Percentiles rank a stretch among this genome's conserved stretches.
phyloP scores from a whole-genome alignment of 2,329 filamentous ascomycete species.

The Albophoma yamanashiensis region DNA sequence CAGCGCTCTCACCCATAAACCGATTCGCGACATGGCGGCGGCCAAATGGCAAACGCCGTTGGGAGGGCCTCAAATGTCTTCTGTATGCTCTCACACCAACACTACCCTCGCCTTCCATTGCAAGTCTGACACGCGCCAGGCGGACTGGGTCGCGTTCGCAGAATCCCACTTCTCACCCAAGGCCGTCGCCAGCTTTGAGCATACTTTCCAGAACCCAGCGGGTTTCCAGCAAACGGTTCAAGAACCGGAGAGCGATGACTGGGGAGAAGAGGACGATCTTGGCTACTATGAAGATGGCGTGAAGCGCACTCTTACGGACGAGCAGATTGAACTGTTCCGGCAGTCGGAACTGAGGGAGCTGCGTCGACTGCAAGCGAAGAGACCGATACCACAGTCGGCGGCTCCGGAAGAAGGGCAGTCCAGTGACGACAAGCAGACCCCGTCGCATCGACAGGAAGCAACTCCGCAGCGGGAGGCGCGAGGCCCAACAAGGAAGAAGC shows the following conservation, averaged over 20 bases:
- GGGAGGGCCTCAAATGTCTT: not conserved
- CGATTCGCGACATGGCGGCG: not conserved
- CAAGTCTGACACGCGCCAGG: constrained; percentile 28
- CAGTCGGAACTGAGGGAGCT: constrained; percentile 76
- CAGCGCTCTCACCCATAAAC: not conserved
- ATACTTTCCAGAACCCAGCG: constrained; percentile 30
- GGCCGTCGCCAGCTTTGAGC: constrained; percentile 34
- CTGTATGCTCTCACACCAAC: not conserved
- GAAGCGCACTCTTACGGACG: constrained; percentile 83
- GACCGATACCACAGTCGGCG: constrained; percentile 16
- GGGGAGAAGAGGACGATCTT: constrained; percentile 51
- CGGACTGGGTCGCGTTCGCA: constrained; percentile 49
- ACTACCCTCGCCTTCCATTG: not conserved
- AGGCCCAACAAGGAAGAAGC: constrained; percentile 17
- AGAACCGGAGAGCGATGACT: constrained; percentile 19
- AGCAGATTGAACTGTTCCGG: constrained; percentile 82
- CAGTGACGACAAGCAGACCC: not conserved
- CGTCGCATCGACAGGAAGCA: not conserved
- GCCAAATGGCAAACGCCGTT: not conserved
- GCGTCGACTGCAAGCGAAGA: constrained; percentile 28
- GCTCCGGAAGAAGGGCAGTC: constrained; percentile 6
- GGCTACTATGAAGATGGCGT: constrained; percentile 81
- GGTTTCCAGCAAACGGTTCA: constrained; percentile 12
- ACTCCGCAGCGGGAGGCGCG: not conserved
- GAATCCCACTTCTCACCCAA: constrained; percentile 45